Evolutionary conservation across 352 stramenopile genomes (phyloP), one percentile per base, ranked within the genome.

Genomic region (Nothophytophthora sp.): DNA sequence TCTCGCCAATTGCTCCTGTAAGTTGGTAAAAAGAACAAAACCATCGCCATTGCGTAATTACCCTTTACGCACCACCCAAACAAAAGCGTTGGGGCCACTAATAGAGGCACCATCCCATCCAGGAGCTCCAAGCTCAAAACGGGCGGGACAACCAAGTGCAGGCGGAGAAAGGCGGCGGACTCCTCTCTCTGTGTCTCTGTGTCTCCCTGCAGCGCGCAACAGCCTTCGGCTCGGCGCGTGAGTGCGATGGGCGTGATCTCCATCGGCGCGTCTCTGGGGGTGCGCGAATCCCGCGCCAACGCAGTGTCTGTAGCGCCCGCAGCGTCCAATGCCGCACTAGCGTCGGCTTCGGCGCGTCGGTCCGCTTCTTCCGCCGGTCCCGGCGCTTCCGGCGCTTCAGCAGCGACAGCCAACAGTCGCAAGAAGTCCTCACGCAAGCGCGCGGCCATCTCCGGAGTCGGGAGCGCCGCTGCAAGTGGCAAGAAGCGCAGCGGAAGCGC

Each of bases 241-340:
- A 10, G 29, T 15, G 12, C 29, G 12, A 92, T 92, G 81, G 81
- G 81, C 50, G 70, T 92, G 22, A 92, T 92, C 69, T 89, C 81
- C 12, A 65, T 92, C 15, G 81, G 81, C 36, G 81, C 81, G 52
- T 90, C 81, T 45, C 66, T 92, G 24, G 81, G 81, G 61, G 79
- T 92, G 30, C 70, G 69, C 29, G 65, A 72, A 23, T 67, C 61
- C 4, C 55, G 29, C 16, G 37, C 47, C 0, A 34, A 5, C 6
- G 51, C 50, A 24, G 10, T 37, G 42, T 37, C 44, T 28, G 18
- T 33, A 15, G 28, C 35, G 0, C 35, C 34, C 6, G 24, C 25
- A 28, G n/a, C 1, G 11, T 25, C 19, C 11, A 28, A 6, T 15
- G 57, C 15, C 2, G 16, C 28, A 15, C 30, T 15, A n/a, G 29